Conservation (phyloP, 768 basidiomycete genomes). For the Rubroboletus satanas region DNA sequence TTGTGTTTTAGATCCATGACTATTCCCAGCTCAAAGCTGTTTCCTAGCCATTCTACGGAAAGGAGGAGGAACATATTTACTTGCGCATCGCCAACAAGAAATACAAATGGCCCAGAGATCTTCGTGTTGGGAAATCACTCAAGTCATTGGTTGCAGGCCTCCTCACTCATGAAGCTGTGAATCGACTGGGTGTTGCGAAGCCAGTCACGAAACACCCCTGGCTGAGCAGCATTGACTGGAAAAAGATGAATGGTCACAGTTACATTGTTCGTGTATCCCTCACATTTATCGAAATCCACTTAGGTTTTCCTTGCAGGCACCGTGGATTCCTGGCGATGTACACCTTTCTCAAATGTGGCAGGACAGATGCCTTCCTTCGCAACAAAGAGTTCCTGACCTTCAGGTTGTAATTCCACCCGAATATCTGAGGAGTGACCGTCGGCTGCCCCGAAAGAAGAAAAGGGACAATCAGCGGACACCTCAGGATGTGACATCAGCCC, state of each 20-base stretch:
- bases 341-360: constrained; percentile 37
- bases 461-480: neutral
- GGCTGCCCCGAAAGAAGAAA: constrained; percentile 21
- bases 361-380: constrained; percentile 34
- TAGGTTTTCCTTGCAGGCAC: constrained; percentile 34
- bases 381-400: constrained; percentile 39
- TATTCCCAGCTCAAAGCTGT: neutral
- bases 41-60: constrained; percentile 28
- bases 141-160: constrained; percentile 42
- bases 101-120: constrained; percentile 38
- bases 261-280: constrained; percentile 40
- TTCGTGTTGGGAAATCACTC: constrained; percentile 38
- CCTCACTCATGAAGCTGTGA: constrained; percentile 33
- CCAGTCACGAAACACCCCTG: constrained; percentile 42
- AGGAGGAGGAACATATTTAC: constrained; percentile 25
- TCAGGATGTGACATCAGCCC: neutral
- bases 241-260: constrained; percentile 38
- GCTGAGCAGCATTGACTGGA: constrained; percentile 47
- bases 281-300: neutral
- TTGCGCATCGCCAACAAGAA: constrained; percentile 27
- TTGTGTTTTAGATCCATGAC: neutral
- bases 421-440: constrained; percentile 36
- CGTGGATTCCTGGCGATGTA: constrained; percentile 35
- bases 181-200: constrained; percentile 39
- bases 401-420: constrained; percentile 31